Conservation (phyloP, 768 basidiomycete genomes). For the Amyloporia xantha region DNA sequence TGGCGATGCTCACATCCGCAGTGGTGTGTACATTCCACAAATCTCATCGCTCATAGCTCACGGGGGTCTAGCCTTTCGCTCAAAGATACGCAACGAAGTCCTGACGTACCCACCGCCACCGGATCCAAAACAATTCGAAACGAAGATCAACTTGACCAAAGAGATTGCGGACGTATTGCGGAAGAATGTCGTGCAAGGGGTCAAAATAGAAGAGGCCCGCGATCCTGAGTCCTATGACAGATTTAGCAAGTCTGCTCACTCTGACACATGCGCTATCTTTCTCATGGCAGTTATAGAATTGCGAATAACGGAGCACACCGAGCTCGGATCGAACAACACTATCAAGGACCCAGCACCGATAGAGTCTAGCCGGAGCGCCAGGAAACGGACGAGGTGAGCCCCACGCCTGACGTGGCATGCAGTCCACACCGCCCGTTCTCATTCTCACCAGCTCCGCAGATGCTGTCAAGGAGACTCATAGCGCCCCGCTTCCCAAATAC, state of each 20-base stretch:
- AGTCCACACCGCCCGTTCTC: background rate
- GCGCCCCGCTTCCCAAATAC: constrained; percentile 29
- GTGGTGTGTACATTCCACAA: constrained; percentile 15
- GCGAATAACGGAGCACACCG: constrained; percentile 72
- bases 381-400: constrained; percentile 27
- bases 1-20: constrained; percentile 34
- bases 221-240: constrained; percentile 33
- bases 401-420: constrained; percentile 1
- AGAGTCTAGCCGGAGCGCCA: constrained; percentile 41
- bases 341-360: constrained; percentile 56
- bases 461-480: background rate
- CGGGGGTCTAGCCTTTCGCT: constrained; percentile 52
- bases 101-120: constrained; percentile 33
- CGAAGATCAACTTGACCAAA: constrained; percentile 49
- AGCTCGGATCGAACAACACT: constrained; percentile 78
- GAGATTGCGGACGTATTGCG: constrained; percentile 73
- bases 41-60: background rate
- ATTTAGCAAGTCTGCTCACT: constrained; percentile 45
- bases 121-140: constrained; percentile 43
- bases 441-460: constrained; percentile 4
- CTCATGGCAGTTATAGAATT: constrained; percentile 40
- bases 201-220: constrained; percentile 33
- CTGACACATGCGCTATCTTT: background rate
- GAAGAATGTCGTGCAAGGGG: constrained; percentile 82
- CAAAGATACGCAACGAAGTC: constrained; percentile 60